Evolutionary conservation across 1,284 basidiomycete genomes (phyloP).

Genomic region (Anthracocystis panici-leucophaei): DNA sequence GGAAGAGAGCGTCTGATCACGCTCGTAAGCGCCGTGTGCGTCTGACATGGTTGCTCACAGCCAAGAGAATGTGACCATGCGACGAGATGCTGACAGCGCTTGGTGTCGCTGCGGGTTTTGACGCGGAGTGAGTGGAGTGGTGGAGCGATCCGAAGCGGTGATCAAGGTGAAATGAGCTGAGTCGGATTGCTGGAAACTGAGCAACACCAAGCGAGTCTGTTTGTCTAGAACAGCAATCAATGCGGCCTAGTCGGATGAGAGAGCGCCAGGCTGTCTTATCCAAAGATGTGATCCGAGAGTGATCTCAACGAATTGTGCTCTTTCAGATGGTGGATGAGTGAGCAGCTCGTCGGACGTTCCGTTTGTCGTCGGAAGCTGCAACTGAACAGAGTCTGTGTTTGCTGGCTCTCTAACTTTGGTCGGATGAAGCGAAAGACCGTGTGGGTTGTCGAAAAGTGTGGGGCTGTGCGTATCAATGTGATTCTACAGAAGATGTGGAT

Average conservation of each 20-base stretch:
- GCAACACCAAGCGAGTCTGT: no score
- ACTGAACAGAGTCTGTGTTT: no score
- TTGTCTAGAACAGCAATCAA: no score
- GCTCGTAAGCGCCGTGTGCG: slow-evolving; percentile 13
- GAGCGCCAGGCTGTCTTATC: not conserved
- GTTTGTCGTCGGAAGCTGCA: no score
- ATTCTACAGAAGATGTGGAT: no score
- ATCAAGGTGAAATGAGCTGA: not conserved
- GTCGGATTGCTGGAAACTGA: not conserved
- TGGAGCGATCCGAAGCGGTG: not conserved
- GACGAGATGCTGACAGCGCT: slow-evolving; percentile 19
- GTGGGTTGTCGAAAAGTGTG: no score
- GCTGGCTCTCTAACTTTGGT: no score
- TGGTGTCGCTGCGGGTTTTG: slow-evolving; percentile 21
- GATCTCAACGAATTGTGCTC: not conserved
- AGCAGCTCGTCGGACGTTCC: not conserved
- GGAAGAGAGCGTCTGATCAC: slow-evolving; percentile 23
- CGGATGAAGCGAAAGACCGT: no score
- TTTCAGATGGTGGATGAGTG: slow-evolving; percentile 6
- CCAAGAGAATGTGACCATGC: slow-evolving; percentile 2
- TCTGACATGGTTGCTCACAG: slow-evolving; percentile 25
- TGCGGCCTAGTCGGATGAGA: not conserved
- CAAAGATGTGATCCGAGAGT: not conserved
- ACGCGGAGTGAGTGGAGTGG: not conserved
- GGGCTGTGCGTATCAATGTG: no score